phyloP scores from a whole-genome alignment of 345 rosid genomes.

The Reutealis trisperma region DNA sequence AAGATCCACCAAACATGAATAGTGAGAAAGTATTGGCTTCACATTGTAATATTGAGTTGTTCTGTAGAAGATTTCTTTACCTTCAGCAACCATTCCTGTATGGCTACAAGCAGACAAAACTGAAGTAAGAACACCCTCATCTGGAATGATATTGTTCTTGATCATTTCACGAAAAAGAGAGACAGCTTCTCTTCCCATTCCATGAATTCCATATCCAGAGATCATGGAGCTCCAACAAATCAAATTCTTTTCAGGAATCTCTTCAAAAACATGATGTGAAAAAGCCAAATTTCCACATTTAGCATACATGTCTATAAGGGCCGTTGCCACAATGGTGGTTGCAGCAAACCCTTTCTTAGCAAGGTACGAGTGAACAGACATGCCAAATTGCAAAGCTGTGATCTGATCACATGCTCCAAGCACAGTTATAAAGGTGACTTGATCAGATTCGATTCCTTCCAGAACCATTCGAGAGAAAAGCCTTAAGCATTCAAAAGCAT shows the following conservation, averaged over 20 bases:
- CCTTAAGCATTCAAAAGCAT: conserved; percentile 31
- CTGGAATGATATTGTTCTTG: conserved; percentile 17
- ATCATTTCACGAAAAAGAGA: conserved; percentile 27
- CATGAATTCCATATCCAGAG: conserved; percentile 31
- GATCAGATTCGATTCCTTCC: conserved; percentile 24
- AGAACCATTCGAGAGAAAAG: conserved; percentile 31
- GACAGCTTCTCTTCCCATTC: conserved; percentile 29
- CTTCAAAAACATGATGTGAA: conserved; percentile 19
- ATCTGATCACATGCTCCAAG: conserved; percentile 32
- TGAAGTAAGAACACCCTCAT: conserved; percentile 29
- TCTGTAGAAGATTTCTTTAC: conserved; percentile 28
- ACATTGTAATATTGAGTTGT: conserved; percentile 18
- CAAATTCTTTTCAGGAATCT: conserved; percentile 23
- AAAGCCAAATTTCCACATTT: conserved; percentile 34
- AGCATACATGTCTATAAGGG: conserved; percentile 30
- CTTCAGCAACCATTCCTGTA: conserved; percentile 33
- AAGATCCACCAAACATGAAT: conserved; percentile 34
- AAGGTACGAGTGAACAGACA: conserved; percentile 29
- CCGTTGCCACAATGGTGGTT: conserved; percentile 21
- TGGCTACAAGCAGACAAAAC: conserved; percentile 40
- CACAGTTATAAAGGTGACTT: conserved; percentile 26
- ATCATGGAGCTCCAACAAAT: conserved; percentile 32
- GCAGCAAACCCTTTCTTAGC: conserved; percentile 24
- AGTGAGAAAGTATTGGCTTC: conserved; percentile 23
- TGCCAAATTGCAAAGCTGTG: conserved; percentile 36